Conservation (phyloP, 2,329 filamentous ascomycete genomes). For the Torrubiella hemipterigena region DNA sequence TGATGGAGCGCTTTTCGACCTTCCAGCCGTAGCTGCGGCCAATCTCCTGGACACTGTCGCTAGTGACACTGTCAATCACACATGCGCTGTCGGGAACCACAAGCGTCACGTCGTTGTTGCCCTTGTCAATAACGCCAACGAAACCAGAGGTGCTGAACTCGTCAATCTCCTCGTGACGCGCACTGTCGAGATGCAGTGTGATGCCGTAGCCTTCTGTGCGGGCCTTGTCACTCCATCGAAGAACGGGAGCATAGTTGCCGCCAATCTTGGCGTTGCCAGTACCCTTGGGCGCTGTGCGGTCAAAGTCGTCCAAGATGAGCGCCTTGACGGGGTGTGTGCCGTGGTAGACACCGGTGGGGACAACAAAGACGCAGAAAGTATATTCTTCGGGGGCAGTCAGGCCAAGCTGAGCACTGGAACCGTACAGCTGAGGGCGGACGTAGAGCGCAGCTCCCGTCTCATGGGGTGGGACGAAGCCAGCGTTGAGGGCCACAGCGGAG, state of each 20-base stretch:
- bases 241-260: conserved; percentile 88
- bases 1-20: conserved; percentile 64
- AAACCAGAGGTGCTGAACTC: conserved; percentile 96
- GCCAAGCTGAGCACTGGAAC: conserved; percentile 75
- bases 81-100: conserved; percentile 80
- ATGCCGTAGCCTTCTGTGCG: conserved; percentile 76
- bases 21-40: conserved; percentile 71
- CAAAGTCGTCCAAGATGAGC: conserved; percentile 83
- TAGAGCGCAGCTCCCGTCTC: conserved; percentile 87
- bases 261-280: conserved; percentile 89
- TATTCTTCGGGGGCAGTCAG: conserved; percentile 84
- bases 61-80: conserved; percentile 80
- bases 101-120: conserved; percentile 51
- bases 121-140: conserved; percentile 56
- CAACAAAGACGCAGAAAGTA: conserved; percentile 78
- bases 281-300: conserved; percentile 82
- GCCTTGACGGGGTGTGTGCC: conserved; percentile 79
- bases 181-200: conserved; percentile 84
- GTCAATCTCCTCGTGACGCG: conserved; percentile 73
- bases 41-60: conserved; percentile 65
- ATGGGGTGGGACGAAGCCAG: conserved; percentile 82
- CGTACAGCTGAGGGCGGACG: conserved; percentile 79
- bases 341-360: conserved; percentile 91
- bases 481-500: conserved; percentile 77
- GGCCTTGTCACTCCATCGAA: conserved; percentile 78